Evolutionary conservation across 768 basidiomycete species (phyloP).

Genomic region (Pholiota molesta): DNA sequence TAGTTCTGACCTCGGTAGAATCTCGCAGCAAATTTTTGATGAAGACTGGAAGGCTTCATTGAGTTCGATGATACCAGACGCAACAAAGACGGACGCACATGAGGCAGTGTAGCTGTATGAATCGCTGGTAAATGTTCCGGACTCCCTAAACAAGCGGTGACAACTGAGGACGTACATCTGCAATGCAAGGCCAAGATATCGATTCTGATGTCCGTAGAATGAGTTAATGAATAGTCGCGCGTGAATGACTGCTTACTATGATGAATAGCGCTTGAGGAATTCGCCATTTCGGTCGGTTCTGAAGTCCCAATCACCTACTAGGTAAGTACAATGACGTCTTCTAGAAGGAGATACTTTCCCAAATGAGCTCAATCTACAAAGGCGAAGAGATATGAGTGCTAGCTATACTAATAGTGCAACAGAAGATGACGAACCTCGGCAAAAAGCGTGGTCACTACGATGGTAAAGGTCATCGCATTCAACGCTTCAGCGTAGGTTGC

Average conservation of each 20-base stretch:
- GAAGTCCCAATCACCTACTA: background rate
- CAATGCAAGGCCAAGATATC: slow-evolving; percentile 12
- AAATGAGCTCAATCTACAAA: slow-evolving; percentile 15
- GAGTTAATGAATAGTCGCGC: background rate
- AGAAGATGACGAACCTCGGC: background rate
- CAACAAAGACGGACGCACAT: slow-evolving; percentile 2
- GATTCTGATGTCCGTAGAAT: slow-evolving; percentile 8
- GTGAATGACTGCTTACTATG: background rate
- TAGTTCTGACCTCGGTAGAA: background rate
- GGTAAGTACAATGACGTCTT: background rate
- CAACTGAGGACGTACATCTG: slow-evolving; percentile 9
- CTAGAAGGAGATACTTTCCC: slow-evolving; percentile 3
- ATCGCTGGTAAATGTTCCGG: background rate
- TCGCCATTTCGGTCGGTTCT: slow-evolving; percentile 17
- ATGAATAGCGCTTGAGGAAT: slow-evolving; percentile 16
- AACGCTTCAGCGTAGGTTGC: too few species aligned
- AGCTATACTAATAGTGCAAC: too few species aligned
- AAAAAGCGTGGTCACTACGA: background rate
- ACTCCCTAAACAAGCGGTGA: background rate
- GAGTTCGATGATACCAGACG: background rate
- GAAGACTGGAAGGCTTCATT: background rate
- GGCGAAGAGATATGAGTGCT: background rate
- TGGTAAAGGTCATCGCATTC: too few species aligned
- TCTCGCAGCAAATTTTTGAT: background rate
- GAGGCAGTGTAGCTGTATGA: slow-evolving; percentile 9